A percentile compares a stretch with the other conserved stretches of the same genome.
Conservation (phyloP, 768 basidiomycete species). For the Leccinum uliginosum region DNA sequence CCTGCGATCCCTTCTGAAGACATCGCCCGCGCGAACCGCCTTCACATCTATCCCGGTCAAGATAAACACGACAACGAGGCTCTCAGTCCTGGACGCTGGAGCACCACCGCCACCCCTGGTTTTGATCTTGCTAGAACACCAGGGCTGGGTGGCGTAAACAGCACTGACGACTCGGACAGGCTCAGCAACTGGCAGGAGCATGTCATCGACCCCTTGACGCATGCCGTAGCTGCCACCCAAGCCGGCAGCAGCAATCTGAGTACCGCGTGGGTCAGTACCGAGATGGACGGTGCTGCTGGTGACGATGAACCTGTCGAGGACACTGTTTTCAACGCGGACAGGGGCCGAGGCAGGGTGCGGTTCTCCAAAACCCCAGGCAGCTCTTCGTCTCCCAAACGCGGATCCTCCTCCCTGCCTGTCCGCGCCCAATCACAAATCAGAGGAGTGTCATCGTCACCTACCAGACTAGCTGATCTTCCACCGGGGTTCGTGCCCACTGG, state of each 20-base stretch:
- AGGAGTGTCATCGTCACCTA: conserved; percentile 15
- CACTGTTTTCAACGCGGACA: conserved; percentile 4
- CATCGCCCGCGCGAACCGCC: conserved; percentile 27
- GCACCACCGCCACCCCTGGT: conserved; percentile 74
- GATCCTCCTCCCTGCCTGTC: conserved; percentile 12
- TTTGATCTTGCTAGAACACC: conserved; percentile 26
- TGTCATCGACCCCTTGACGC: conserved; percentile 28
- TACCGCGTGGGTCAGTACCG: conserved; percentile 40
- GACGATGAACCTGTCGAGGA: conserved; percentile 27
- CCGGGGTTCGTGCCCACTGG: conserved; percentile 29
- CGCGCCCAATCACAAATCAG: not conserved
- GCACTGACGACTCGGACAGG: conserved; percentile 15
- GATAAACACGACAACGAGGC: conserved; percentile 30
- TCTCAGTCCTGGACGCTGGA: conserved; percentile 61
- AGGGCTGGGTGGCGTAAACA: conserved; percentile 19
- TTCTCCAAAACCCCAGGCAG: conserved; percentile 19
- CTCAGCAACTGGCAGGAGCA: conserved; percentile 27
- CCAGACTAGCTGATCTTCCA: conserved; percentile 19
- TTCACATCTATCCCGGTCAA: conserved; percentile 19
- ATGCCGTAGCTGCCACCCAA: conserved; percentile 17
- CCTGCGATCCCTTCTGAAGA: conserved; percentile 28
- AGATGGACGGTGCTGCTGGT: conserved; percentile 34
- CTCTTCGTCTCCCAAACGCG: conserved; percentile 11
- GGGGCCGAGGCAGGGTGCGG: conserved; percentile 8
- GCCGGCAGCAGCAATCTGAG: conserved; percentile 17